Evolutionary conservation across 352 stramenopile genomes (phyloP).

Genomic region (Phytophthora europaea): DNA sequence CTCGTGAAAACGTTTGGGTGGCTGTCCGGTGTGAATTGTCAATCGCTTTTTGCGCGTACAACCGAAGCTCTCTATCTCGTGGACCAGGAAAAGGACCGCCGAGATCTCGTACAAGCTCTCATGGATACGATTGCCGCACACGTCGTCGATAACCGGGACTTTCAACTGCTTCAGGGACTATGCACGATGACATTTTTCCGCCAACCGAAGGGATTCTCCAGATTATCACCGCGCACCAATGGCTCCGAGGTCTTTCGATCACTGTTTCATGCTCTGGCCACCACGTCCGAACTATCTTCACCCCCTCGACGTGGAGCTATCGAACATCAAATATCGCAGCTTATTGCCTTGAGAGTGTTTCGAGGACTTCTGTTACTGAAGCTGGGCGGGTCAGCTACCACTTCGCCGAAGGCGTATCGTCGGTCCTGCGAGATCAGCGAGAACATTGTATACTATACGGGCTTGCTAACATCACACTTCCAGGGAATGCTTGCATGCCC

Average conservation of each 20-base stretch:
- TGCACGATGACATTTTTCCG: constrained; percentile 59
- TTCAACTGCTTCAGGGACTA: constrained; percentile 63
- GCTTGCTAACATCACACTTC: constrained; percentile 66
- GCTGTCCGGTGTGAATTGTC: constrained; percentile 56
- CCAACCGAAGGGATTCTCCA: constrained; percentile 40
- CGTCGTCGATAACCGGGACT: constrained; percentile 51
- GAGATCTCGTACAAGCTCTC: constrained; percentile 52
- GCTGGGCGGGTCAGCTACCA: constrained; percentile 39
- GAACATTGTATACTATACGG: constrained; percentile 62
- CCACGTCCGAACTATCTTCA: constrained; percentile 8
- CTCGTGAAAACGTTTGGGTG: constrained; percentile 68
- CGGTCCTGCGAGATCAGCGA: constrained; percentile 41
- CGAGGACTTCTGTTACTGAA: constrained; percentile 57
- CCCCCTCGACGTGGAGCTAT: constrained; percentile 10
- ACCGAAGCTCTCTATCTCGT: constrained; percentile 73
- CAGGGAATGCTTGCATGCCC: constrained; percentile 45
- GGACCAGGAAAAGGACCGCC: constrained; percentile 66
- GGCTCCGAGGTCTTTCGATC: constrained; percentile 56
- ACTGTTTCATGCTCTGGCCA: constrained; percentile 59
- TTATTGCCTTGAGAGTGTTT: constrained; percentile 75
- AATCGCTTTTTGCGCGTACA: constrained; percentile 57
- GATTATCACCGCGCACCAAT: constrained; percentile 50
- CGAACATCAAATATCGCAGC: constrained; percentile 59
- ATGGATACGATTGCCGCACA: constrained; percentile 53
- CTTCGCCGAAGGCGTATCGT: constrained; percentile 38